Evolutionary conservation across 2,329 filamentous ascomycete genomes (phyloP).

Genomic region (Gyromitra esculenta): DNA sequence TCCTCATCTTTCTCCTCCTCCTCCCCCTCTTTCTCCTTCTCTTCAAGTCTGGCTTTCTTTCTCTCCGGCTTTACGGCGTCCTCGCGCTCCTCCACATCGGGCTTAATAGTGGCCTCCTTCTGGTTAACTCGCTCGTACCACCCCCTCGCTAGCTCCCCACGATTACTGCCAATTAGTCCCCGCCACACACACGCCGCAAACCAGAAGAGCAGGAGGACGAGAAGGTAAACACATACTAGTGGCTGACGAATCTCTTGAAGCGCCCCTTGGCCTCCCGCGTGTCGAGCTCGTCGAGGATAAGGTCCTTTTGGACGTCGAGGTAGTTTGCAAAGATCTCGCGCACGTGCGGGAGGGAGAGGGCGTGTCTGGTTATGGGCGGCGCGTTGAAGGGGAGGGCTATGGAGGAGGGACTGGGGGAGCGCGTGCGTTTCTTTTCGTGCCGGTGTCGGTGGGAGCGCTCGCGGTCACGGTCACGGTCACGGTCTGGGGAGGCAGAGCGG

Average conservation of each 20-base stretch:
- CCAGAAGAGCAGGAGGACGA: not conserved
- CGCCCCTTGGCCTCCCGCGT: slow-evolving; percentile 80
- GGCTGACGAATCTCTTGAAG: slow-evolving; percentile 91
- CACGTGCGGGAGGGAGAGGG: slow-evolving; percentile 68
- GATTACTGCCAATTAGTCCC: slow-evolving; percentile 74
- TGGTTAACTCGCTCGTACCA: slow-evolving; percentile 83
- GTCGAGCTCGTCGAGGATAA: slow-evolving; percentile 72
- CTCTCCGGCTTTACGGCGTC: not conserved
- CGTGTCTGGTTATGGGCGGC: slow-evolving; percentile 72
- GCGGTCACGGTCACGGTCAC: slow-evolving; percentile 16
- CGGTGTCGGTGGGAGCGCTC: slow-evolving; percentile 18
- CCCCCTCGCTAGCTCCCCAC: slow-evolving; percentile 82
- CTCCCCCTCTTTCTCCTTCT: slow-evolving; percentile 36
- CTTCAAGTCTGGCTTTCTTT: slow-evolving; percentile 32
- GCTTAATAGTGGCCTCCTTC: not conserved
- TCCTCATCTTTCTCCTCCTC: slow-evolving; percentile 53
- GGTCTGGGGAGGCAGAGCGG: slow-evolving; percentile 16
- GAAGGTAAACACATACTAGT: slow-evolving; percentile 71
- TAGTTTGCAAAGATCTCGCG: slow-evolving; percentile 82
- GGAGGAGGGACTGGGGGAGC: slow-evolving; percentile 38
- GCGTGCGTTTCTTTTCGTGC: slow-evolving; percentile 30
- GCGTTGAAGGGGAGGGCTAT: slow-evolving; percentile 72
- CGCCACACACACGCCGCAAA: not conserved
- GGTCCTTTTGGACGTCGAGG: slow-evolving; percentile 84
- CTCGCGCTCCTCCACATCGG: slow-evolving; percentile 5